A percentile compares a stretch with the other conserved stretches of the same genome.
Evolutionary conservation across 805 yeast genomes (phyloP).

Genomic region (Myxozyma sirexii): DNA sequence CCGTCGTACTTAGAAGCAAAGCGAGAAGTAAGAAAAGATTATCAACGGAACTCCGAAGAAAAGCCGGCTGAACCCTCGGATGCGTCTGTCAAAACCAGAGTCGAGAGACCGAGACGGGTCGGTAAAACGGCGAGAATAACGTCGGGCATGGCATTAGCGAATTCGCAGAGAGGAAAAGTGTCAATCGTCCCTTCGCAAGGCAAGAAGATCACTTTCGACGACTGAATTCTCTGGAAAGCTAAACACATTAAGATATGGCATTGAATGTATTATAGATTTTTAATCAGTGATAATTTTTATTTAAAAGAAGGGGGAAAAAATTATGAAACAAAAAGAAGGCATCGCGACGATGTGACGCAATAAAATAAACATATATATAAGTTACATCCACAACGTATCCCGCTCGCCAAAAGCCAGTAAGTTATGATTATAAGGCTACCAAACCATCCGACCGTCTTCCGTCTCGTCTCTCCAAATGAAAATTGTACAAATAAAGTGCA

Average conservation of each 20-base stretch:
- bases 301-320: no score
- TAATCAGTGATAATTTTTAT: background rate
- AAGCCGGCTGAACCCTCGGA: background rate
- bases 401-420: background rate
- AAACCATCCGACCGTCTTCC: no score
- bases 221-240: background rate
- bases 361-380: background rate
- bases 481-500: background rate
- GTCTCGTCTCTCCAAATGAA: background rate
- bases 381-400: background rate
- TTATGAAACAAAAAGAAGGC: no score
- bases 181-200: constrained; percentile 91
- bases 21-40: background rate
- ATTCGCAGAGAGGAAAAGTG: constrained; percentile 85
- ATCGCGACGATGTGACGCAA: background rate
- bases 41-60: background rate
- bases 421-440: no score
- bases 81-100: background rate
- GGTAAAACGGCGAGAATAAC: constrained; percentile 24
- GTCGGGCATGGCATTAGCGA: constrained; percentile 82
- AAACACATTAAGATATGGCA: no score
- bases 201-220: constrained; percentile 69
- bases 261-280: no score
- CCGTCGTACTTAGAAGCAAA: background rate
- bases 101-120: background rate